Base-by-base conservation (phyloP, 371 early-diverging fungal genomes). In the Paraphysoderma sedebokerense region DNA sequence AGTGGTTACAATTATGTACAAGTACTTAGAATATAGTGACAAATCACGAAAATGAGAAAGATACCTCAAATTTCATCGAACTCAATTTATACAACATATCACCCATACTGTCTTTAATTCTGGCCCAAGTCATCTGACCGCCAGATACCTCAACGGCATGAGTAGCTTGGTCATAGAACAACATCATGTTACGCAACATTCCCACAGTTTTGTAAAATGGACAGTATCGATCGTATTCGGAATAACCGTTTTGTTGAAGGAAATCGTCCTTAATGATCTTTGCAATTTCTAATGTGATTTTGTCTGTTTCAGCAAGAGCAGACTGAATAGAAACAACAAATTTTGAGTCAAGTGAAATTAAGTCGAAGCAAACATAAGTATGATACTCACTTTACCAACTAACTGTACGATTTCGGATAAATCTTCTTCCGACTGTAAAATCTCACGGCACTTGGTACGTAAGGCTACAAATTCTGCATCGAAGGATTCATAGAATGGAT, bases 161-260 rank as follows among this genome's bases (percentile, higher is more conserved):
- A 3, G 77, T 79, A 49, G 98, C 93, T 52, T 79, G 82, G 44
- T 83, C 87, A 70, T 97, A 95, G 72, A 97, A 99, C 45, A 76
- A 76, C 57, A 99, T 79, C 81, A 99, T 89, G 74, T 96, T 97
- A 52, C 92, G 79, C 56, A 99, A 75, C 92, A 99, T 93, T 74
- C 95, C 85, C 15, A 87, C 86, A 1, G 99, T 99, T 80, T 91
- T 91, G 77, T 85, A 92, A 81, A 99, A 98, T 28, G 99, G 99
- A 66, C 99, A 99, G 79, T 85, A 98, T 46, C 91, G 89, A 66
- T 99, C 99, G 61, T 99, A 99, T 55, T 72, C 70, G 46, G 98
- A 98, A 76, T 98, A 99, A 34, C 99, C 99, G 68, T 99, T 99
- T 66, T 99, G 99, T 70, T 99, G 99, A 69, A 99, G 74, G 71